A percentile compares a stretch with the other conserved stretches of the same genome.
Evolutionary conservation across 768 basidiomycete species (phyloP).

Genomic region (Nidula microcarpa): DNA sequence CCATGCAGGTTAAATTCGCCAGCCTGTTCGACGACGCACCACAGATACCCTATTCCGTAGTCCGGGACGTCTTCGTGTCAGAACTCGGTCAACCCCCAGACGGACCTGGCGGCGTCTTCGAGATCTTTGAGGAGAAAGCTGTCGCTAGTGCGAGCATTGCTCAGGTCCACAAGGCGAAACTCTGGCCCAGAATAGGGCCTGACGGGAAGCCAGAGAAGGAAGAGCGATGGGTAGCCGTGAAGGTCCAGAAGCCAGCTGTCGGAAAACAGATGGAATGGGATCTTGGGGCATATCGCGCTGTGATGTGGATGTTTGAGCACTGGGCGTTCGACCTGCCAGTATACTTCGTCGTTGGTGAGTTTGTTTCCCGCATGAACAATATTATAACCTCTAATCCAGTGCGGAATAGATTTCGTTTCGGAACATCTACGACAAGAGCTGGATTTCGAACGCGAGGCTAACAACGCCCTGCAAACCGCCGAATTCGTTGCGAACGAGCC

Average conservation of each 20-base stretch:
- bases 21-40: constrained; percentile 89
- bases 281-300: constrained; percentile 60
- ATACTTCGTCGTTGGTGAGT: constrained; percentile 73
- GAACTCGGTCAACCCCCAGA: constrained; percentile 68
- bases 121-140: constrained; percentile 70
- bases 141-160: constrained; percentile 90
- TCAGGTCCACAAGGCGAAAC: constrained; percentile 81
- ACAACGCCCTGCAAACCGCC: constrained; percentile 71
- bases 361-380: too few species aligned
- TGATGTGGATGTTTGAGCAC: constrained; percentile 78
- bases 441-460: constrained; percentile 77
- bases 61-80: constrained; percentile 61
- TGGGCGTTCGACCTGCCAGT: constrained; percentile 85
- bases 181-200: constrained; percentile 34
- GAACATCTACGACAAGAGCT: constrained; percentile 82
- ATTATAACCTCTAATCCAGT: too few species aligned
- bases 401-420: constrained; percentile 61
- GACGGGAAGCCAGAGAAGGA: constrained; percentile 28
- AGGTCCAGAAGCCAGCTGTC: constrained; percentile 89
- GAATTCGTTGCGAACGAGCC: constrained; percentile 69
- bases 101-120: constrained; percentile 73
- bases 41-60: constrained; percentile 69
- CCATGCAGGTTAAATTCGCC: constrained; percentile 80
- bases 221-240: constrained; percentile 83
- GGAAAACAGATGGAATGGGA: constrained; percentile 86